These are phyloP conservation scores for Bacidia rubella DNA, from an alignment of 495 filamentous ascomycete genomes.

Conservation along the genomic window DNA sequence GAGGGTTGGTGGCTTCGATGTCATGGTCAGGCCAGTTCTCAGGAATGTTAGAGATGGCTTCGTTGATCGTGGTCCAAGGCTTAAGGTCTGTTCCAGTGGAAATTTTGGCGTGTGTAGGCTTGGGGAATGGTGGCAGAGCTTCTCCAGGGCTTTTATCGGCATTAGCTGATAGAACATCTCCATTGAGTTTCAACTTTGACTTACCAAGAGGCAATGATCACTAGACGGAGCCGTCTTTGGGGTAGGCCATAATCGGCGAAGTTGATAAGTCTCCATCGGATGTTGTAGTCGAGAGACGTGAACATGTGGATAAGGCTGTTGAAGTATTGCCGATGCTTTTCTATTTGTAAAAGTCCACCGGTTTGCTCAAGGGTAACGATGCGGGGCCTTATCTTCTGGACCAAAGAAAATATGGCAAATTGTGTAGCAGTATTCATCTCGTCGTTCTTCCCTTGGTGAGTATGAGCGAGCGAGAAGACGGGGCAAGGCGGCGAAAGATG, in stretches of 20 bases:
- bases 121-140: constrained; percentile 53
- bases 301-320: constrained; percentile 50
- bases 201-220: constrained; percentile 61
- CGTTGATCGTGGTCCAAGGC: constrained; percentile 31
- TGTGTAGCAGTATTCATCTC: constrained; percentile 61
- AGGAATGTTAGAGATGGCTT: constrained; percentile 34
- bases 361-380: constrained; percentile 81
- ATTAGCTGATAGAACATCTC: constrained; percentile 9
- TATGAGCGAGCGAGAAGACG: constrained; percentile 68
- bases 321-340: constrained; percentile 39
- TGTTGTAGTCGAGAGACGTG: constrained; percentile 51
- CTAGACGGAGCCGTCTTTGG: constrained; percentile 46
- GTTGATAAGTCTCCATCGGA: constrained; percentile 43
- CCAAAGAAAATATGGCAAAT: constrained; percentile 45
- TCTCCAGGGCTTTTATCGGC: constrained; percentile 50
- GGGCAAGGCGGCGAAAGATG: constrained; percentile 82
- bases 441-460: constrained; percentile 47
- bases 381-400: constrained; percentile 49
- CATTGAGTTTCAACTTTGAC: constrained; percentile 28
- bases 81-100: constrained; percentile 20
- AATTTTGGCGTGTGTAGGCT: constrained; percentile 45
- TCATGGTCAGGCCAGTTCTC: constrained; percentile 33
- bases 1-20: constrained; percentile 21
- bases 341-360: constrained; percentile 38
- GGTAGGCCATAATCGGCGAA: constrained; percentile 48